Base-by-base conservation (phyloP, 371 early-diverging fungal species). In the Apophysomyces ossiformis region DNA sequence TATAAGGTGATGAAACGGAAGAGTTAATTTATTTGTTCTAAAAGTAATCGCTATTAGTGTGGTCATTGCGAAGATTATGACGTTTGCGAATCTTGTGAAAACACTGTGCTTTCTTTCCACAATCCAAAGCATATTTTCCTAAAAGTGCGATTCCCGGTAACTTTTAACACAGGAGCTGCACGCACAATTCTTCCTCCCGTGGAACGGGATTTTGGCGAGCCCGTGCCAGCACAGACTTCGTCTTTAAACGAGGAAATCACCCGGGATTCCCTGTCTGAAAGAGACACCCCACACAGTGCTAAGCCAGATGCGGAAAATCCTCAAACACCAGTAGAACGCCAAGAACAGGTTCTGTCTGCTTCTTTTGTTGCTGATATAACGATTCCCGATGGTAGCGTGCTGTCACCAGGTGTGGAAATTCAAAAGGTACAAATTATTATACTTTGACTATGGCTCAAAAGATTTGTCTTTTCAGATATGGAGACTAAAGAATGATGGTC, bases 401-500 rank as follows among this genome's bases (percentile, higher is more conserved):
- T 91, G 18, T 73, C 65, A n/a, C 76, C 85, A 11, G 73, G 74
- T 13, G 76, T 77, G 15, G 74, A 67, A 58, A 82, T 89, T 66
- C 72, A 83, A 54, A 89, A 80, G 71, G 78, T 69, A 69, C 57
- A 7, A 32, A 18, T 15, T 39, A 12, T 43, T 43, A 12, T 43
- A 26, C 32, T 43, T 43, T 43, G 12, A 4, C 2, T 4, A 12
- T 43, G 43, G 9, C 3, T 39, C 9, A 21, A 57, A 38, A n/a
- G n/a, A n/a, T n/a, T n/a, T n/a, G n/a, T n/a, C 13, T 56, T 16
- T 21, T 35, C 45, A 91, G 84, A 90, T 90, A 38, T 92, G 92
- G 92, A 89, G 86, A 61, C 69, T 91, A 60, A 73, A 70, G 26
- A 92, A 92, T 70, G 74, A 81, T 61, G 92, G 92, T n/a, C 68